phyloP scores from a whole-genome alignment of 371 early-diverging fungal genomes.

The Paraphysoderma sedebokerense region DNA sequence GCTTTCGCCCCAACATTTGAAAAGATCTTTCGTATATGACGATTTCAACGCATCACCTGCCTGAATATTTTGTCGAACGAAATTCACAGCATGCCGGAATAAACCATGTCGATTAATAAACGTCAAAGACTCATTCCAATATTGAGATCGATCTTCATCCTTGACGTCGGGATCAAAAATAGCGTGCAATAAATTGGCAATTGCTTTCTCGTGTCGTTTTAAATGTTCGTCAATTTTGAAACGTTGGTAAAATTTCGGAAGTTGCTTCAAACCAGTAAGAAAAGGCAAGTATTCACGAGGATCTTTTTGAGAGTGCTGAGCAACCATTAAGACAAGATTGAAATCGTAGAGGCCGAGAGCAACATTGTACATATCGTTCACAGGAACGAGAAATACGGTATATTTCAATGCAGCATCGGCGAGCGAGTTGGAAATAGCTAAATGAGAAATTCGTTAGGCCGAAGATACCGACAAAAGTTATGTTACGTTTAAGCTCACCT shows the following conservation, averaged over 20 bases:
- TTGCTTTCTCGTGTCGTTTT: constrained; percentile 44
- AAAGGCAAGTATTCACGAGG: constrained; percentile 89
- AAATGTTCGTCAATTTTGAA: constrained; percentile 79
- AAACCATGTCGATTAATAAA: constrained; percentile 48
- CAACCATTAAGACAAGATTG: constrained; percentile 76
- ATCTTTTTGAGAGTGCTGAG: constrained; percentile 88
- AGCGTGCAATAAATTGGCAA: constrained; percentile 23
- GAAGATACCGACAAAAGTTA: background rate
- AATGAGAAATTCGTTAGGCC: background rate
- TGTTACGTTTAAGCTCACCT: constrained; percentile 9
- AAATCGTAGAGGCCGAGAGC: constrained; percentile 92
- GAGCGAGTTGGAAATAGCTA: constrained; percentile 22
- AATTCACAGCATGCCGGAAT: constrained; percentile 37
- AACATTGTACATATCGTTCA: constrained; percentile 68
- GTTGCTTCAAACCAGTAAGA: constrained; percentile 55
- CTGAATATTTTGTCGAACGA: constrained; percentile 34
- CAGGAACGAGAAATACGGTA: constrained; percentile 76
- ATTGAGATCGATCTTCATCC: constrained; percentile 32
- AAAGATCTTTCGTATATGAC: too few relatives aligned
- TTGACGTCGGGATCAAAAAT: too few relatives aligned
- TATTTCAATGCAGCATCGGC: constrained; percentile 79
- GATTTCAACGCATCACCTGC: too few relatives aligned
- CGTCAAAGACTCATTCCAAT: constrained; percentile 41
- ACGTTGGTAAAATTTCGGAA: constrained; percentile 54
- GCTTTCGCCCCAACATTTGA: constrained; percentile 47